Evolutionary conservation across 768 basidiomycete genomes (phyloP), one percentile per base, ranked within the genome.

Genomic region (Suillus occidentalis): DNA sequence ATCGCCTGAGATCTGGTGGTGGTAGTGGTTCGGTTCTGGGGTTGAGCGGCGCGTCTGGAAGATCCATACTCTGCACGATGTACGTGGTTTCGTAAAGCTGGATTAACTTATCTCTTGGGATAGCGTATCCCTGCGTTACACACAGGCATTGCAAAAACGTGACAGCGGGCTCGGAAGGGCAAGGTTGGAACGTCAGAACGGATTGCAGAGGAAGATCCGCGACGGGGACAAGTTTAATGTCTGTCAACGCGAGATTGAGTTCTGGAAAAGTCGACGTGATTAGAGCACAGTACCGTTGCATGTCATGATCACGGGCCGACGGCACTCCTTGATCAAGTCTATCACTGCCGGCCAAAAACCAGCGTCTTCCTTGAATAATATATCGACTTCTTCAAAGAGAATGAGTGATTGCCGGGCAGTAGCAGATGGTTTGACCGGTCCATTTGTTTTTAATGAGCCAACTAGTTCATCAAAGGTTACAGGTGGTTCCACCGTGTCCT

Each of bases 331-430:
- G 72, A 98, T 95, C 65, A 99, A 84, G 63, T 86, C 84, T 10
- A 90, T 81, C 34, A 98, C 85, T 2, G 90, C 85, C 18, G 89
- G 83, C 94, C 94, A 97, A 76, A 95, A 99, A 68, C 87, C 89
- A 39, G 75, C 73, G 78, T 96, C 97, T 58, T 95, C 92, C 66
- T 87, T 88, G 79, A 89, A 99, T 56, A 99, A 80, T 49, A 99
- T 86, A 76, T 99, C 97, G 8, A 94, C 97, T 73, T 99, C 97
- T 75, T 99, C 97, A 16, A 99, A 77, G 45, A 99, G 81, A 66
- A 99, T 91, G 60, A 97, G 74, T 0, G 94, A 96, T 79, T 99
- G 97, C 63, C 87, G 83, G 64, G 92, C 79, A 49, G 63, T 68
- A 60, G 65, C 49, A 40, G 57, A 66, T 34, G 40, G 70, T 13